phyloP scores from a whole-genome alignment of 768 basidiomycete genomes.

The Leucocoprinus leucothites region DNA sequence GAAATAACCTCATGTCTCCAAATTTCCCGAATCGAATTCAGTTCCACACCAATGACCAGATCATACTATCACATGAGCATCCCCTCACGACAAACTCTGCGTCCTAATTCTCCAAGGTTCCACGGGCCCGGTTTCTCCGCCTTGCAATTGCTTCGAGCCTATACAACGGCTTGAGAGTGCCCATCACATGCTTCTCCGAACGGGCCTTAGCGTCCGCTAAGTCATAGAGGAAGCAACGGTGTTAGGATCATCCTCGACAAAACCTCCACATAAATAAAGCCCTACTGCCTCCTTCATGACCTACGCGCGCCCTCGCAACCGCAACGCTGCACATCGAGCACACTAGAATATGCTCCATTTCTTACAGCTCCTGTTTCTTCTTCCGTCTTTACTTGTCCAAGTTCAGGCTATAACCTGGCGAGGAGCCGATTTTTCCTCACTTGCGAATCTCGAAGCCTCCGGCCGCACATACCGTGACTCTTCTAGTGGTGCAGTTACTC shows the following conservation, averaged over 20 bases:
- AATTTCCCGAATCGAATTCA: neutral
- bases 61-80: neutral
- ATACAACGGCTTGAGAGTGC: neutral
- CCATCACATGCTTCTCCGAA: neutral
- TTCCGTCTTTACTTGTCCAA: slow-evolving; percentile 6
- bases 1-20: neutral
- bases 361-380: neutral
- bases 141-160: neutral
- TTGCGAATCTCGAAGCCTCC: slow-evolving; percentile 48
- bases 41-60: neutral
- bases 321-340: neutral
- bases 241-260: slow-evolving; percentile 11
- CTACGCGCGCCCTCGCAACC: too few relatives aligned
- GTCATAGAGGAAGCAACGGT: neutral
- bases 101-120: neutral
- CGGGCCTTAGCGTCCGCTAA: neutral
- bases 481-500: slow-evolving; percentile 22
- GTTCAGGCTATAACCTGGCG: slow-evolving; percentile 41
- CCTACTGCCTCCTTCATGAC: neutral
- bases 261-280: slow-evolving; percentile 4
- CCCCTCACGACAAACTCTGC: neutral
- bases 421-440: slow-evolving; percentile 56
- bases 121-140: slow-evolving; percentile 1
- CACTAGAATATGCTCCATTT: neutral
- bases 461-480: slow-evolving; percentile 44